phyloP scores from a whole-genome alignment of 768 basidiomycete genomes.

The Kwoniella dendrophila region DNA sequence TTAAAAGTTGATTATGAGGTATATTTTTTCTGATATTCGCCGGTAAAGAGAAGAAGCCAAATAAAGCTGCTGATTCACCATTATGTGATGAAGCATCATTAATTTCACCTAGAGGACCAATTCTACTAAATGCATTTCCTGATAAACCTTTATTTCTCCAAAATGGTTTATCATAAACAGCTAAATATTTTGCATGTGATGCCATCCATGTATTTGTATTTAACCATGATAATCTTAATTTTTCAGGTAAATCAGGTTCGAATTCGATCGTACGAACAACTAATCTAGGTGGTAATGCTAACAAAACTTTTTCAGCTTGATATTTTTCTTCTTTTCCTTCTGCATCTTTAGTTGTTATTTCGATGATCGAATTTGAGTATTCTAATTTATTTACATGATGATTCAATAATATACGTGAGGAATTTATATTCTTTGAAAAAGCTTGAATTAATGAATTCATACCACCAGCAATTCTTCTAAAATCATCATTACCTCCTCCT shows the following conservation, averaged over 20 bases:
- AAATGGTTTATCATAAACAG: background rate
- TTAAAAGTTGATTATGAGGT: background rate
- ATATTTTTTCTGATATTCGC: background rate
- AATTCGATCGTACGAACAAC: background rate
- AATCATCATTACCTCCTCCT: background rate
- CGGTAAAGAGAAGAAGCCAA: background rate
- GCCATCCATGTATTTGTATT: background rate
- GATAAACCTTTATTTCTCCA: background rate
- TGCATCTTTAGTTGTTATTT: background rate
- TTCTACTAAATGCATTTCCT: background rate
- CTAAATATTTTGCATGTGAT: background rate
- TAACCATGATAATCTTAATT: background rate
- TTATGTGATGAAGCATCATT: background rate
- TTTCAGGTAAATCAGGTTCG: background rate
- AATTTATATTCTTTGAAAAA: background rate
- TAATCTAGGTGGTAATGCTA: background rate
- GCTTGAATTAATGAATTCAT: background rate
- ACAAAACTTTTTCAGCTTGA: background rate
- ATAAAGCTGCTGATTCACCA: background rate
- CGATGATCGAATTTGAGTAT: background rate
- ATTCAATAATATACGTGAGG: background rate
- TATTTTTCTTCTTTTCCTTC: slow-evolving; percentile 1
- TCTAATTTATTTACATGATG: background rate
- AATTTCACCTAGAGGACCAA: background rate
- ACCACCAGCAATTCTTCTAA: background rate